Conservation (phyloP, 2,329 filamentous ascomycete species). For the Leptosphaerulina australis region DNA sequence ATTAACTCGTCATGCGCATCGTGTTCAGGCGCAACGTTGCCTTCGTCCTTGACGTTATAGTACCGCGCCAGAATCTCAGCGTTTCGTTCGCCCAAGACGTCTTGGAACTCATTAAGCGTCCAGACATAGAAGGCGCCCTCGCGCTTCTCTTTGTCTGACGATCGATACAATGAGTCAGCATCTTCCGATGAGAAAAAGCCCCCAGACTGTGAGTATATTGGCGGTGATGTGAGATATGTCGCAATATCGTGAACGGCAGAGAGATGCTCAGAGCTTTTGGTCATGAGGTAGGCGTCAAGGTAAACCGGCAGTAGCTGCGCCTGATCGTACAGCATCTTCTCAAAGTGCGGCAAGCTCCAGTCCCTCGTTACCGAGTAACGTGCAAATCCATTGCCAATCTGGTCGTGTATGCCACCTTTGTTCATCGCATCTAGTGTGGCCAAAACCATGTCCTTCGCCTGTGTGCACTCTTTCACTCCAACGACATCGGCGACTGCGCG, state of each 20-base stretch:
- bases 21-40: constrained; percentile 81
- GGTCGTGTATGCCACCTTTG: constrained; percentile 73
- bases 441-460: constrained; percentile 78
- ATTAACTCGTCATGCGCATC: constrained; percentile 94
- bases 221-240: constrained; percentile 78
- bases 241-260: constrained; percentile 81
- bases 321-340: constrained; percentile 96
- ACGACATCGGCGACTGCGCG: constrained; percentile 80
- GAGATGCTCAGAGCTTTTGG: constrained; percentile 72
- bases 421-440: constrained; percentile 81
- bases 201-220: constrained; percentile 70
- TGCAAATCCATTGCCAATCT: constrained; percentile 77
- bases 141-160: constrained; percentile 78
- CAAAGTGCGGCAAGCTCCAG: constrained; percentile 95
- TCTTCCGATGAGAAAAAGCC: constrained; percentile 90
- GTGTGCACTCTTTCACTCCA: constrained; percentile 76
- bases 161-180: constrained; percentile 78
- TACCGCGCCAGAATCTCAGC: constrained; percentile 78
- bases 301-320: constrained; percentile 83
- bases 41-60: constrained; percentile 82
- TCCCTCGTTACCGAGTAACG: constrained; percentile 89
- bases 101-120: constrained; percentile 85
- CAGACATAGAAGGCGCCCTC: constrained; percentile 96
- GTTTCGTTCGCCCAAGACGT: constrained; percentile 71
- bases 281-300: constrained; percentile 80